phyloP scores from a whole-genome alignment of 805 yeast species.

The Candida dendrica region DNA sequence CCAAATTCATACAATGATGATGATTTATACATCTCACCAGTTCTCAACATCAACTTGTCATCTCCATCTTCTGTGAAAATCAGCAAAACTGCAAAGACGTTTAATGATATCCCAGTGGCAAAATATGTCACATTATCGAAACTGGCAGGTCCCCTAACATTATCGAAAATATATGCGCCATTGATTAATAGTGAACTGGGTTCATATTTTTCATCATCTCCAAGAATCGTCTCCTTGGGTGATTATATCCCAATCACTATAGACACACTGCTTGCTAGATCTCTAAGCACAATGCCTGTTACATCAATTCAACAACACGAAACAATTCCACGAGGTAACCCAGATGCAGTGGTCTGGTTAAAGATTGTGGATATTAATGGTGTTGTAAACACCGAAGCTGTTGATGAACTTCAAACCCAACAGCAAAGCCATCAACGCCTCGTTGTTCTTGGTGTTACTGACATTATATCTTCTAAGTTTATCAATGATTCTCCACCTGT shows the following conservation, averaged over 20 bases:
- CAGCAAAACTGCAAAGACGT: conserved; percentile 11
- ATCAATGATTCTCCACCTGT: conserved; percentile 23
- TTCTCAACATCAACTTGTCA: conserved; percentile 44
- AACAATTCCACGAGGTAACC: conserved; percentile 49
- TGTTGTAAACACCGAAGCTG: conserved; percentile 19
- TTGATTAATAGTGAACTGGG: conserved; percentile 56
- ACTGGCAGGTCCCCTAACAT: conserved; percentile 60
- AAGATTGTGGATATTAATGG: conserved; percentile 41
- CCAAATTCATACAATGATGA: conserved; percentile 41
- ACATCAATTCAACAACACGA: conserved; percentile 22
- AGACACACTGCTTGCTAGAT: conserved; percentile 58
- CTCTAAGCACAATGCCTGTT: conserved; percentile 28
- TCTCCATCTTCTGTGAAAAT: conserved; percentile 21
- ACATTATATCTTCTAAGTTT: conserved; percentile 60
- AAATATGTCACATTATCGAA: conserved; percentile 59
- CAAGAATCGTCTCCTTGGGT: conserved; percentile 52
- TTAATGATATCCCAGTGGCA: conserved; percentile 37
- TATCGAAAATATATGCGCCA: conserved; percentile 56
- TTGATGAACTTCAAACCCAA: conserved; percentile 13
- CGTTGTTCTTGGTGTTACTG: conserved; percentile 62
- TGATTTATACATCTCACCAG: conserved; percentile 53
- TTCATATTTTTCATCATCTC: conserved; percentile 47
- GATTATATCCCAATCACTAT: conserved; percentile 75
- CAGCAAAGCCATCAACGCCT: conserved; percentile 34
- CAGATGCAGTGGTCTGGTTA: conserved; percentile 84